Evolutionary conservation across 2,329 filamentous ascomycete species (phyloP).

Genomic region (Fusarium circinatum): DNA sequence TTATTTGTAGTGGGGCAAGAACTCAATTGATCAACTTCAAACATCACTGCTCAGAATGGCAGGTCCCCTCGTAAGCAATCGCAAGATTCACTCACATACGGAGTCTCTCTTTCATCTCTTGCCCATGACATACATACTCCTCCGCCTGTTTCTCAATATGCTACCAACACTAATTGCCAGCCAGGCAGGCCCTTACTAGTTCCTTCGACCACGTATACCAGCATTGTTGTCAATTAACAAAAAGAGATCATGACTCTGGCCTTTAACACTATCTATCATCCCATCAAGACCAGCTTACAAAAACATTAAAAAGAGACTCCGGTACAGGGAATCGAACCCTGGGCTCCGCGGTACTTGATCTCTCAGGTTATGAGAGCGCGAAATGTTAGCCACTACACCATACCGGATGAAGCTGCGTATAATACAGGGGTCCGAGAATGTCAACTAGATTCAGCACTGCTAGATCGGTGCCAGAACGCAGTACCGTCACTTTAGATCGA

Average conservation of each 20-base stretch:
- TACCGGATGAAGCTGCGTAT: conserved; percentile 38
- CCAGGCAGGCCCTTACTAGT: neutral
- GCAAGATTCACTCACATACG: neutral
- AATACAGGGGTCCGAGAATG: neutral
- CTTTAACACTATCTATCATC: neutral
- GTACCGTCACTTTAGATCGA: neutral
- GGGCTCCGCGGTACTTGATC: conserved; percentile 27
- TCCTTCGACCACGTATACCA: neutral
- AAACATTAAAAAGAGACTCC: neutral
- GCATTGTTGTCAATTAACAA: neutral
- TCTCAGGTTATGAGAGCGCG: conserved; percentile 45
- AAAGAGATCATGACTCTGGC: neutral
- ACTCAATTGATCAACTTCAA: neutral
- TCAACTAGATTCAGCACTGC: fast-evolving
- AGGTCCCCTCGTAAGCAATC: neutral
- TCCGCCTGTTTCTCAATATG: neutral
- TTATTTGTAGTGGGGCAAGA: neutral
- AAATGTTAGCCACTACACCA: conserved; percentile 50
- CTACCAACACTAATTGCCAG: neutral
- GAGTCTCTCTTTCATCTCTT: neutral
- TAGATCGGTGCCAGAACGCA: neutral
- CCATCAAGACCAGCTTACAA: neutral
- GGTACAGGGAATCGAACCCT: conserved; percentile 32
- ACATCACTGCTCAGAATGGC: neutral
- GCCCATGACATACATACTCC: neutral